phyloP scores from a whole-genome alignment of 2,329 filamentous ascomycete species.

The Colletotrichum tanaceti region DNA sequence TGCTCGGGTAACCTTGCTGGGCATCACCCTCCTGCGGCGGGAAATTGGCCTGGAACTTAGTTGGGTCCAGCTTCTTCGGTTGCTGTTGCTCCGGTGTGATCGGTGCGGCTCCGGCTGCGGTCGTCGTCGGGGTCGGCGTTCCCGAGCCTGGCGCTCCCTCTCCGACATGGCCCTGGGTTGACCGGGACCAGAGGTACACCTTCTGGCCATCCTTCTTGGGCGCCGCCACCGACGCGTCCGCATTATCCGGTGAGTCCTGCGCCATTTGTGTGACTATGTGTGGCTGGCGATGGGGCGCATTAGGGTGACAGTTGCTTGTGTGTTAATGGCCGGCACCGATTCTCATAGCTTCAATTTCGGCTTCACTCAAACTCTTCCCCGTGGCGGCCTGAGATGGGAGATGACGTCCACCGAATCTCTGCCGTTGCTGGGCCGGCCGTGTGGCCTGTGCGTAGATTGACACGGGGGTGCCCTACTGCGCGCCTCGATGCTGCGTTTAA shows the following conservation, averaged over 20 bases:
- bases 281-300: not conserved
- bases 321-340: not conserved
- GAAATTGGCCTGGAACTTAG: constrained; percentile 42
- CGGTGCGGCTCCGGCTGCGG: not conserved
- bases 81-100: not conserved
- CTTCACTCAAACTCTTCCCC: constrained; percentile 39
- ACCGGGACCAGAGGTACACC: constrained; percentile 29
- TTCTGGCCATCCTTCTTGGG: constrained; percentile 22
- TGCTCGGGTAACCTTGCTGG: constrained; percentile 51
- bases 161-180: constrained; percentile 27
- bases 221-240: not conserved
- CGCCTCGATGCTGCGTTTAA: constrained; percentile 22
- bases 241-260: constrained; percentile 27
- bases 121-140: constrained; percentile 27
- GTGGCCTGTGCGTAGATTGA: constrained; percentile 33
- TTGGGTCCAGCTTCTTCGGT: constrained; percentile 31
- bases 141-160: constrained; percentile 41
- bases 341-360: not conserved
- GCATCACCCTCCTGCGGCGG: constrained; percentile 40
- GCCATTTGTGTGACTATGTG: constrained; percentile 19
- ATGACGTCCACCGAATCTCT: constrained; percentile 41
- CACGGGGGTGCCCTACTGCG: constrained; percentile 11
- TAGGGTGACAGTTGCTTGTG: not conserved
- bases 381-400: constrained; percentile 40
- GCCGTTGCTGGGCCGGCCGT: constrained; percentile 32